These are phyloP conservation scores for Arthrobotrys pseudoclavata DNA, from an alignment of 2,329 filamentous ascomycete genomes.

Conservation along the genomic window DNA sequence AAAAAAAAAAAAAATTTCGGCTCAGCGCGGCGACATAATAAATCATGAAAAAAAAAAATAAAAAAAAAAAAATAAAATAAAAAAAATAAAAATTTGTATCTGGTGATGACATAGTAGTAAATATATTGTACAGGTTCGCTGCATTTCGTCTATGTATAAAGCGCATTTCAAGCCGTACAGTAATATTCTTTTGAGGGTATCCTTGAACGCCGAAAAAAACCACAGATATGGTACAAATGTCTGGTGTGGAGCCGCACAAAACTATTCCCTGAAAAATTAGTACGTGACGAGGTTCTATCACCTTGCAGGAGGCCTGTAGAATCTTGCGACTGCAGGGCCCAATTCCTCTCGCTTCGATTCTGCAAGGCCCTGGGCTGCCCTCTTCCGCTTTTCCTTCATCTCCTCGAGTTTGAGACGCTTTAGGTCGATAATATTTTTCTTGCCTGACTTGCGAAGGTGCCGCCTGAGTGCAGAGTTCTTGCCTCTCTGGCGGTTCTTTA, in stretches of 20 bases:
- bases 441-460: slow-evolving; percentile 90
- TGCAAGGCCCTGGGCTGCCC: slow-evolving; percentile 71
- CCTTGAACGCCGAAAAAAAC: slow-evolving; percentile 56
- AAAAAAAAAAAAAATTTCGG: too few species aligned
- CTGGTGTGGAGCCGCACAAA: slow-evolving; percentile 1
- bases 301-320: slow-evolving; percentile 71
- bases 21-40: background rate
- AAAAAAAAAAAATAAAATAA: background rate
- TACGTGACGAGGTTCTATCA: slow-evolving; percentile 8
- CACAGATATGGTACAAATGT: slow-evolving; percentile 50
- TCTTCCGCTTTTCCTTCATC: slow-evolving; percentile 79
- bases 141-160: slow-evolving; percentile 42
- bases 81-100: background rate
- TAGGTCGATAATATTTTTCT: slow-evolving; percentile 96
- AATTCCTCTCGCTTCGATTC: slow-evolving; percentile 76
- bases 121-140: slow-evolving; percentile 50
- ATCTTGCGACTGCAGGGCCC: slow-evolving; percentile 87
- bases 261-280: slow-evolving; percentile 6
- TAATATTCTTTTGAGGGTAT: slow-evolving; percentile 56
- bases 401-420: slow-evolving; percentile 88
- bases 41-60: background rate
- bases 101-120: slow-evolving; percentile 4
- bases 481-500: slow-evolving; percentile 78
- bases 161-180: slow-evolving; percentile 11
- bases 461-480: slow-evolving; percentile 91